A percentile compares a stretch with the other conserved stretches of the same genome.
phyloP scores from a whole-genome alignment of 768 basidiomycete species.

The Amanita brunnescens region DNA sequence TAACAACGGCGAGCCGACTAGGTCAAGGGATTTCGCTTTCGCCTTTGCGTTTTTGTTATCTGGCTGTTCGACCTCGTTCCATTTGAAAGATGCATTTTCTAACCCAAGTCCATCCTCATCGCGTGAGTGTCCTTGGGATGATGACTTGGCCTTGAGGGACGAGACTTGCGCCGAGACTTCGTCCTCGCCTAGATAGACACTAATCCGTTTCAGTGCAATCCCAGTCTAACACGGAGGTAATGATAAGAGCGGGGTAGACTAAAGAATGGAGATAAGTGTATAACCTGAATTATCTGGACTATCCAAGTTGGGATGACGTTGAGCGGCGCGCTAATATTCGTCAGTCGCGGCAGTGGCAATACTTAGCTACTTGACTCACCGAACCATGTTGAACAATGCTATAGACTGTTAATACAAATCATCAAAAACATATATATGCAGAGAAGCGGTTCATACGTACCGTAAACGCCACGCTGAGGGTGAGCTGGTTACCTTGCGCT shows the following conservation, averaged over 20 bases:
- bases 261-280: background rate
- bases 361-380: slow-evolving; percentile 27
- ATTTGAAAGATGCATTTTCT: slow-evolving; percentile 51
- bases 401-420: slow-evolving; percentile 42
- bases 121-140: slow-evolving; percentile 20
- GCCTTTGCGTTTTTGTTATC: slow-evolving; percentile 14
- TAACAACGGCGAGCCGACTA: background rate
- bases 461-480: too few relatives aligned
- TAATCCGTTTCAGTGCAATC: slow-evolving; percentile 60
- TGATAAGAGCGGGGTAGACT: background rate
- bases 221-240: slow-evolving; percentile 46
- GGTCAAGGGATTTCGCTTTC: slow-evolving; percentile 2
- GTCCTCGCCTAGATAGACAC: slow-evolving; percentile 59
- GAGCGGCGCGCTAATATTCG: slow-evolving; percentile 45
- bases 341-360: background rate
- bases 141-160: slow-evolving; percentile 39
- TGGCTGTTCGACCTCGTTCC: slow-evolving; percentile 42
- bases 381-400: slow-evolving; percentile 79
- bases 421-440: background rate
- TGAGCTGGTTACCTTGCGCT: too few relatives aligned
- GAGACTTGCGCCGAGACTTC: slow-evolving; percentile 65
- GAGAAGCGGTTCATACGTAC: slow-evolving; percentile 26
- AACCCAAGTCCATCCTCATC: slow-evolving; percentile 42
- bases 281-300: slow-evolving; percentile 63
- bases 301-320: slow-evolving; percentile 77